Evolutionary conservation across 192 early-diverging fungal genomes (phyloP), one percentile per base, ranked within the genome.

Genomic region (Funneliformis mosseae): DNA sequence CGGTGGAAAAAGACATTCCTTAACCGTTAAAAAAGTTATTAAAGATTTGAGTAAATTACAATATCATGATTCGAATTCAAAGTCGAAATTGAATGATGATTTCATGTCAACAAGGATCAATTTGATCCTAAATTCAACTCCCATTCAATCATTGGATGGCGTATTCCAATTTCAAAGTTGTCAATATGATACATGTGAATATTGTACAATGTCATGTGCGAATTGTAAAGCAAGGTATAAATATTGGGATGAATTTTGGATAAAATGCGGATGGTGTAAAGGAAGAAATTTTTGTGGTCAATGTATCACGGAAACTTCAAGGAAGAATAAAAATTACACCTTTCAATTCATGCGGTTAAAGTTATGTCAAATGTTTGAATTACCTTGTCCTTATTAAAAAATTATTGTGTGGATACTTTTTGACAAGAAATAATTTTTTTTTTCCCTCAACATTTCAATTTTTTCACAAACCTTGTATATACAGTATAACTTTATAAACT

Each of bases 161-260:
- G 18, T 74, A 16, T 74, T 74, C 38, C 45, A 74, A 33, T 38
- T 74, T 59, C 23, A 16, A 33, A 14, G 6, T 27, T 74, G 73
- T 27, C 12, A 46, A 16, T 3, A 38, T 74, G 21, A 27, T 25
- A 50, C 10, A 11, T 74, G 73, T 21, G 45, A 50, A 59, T 25
- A 2, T 12, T 74, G 73, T 50, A 74, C 73, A n/a, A 21, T 55
- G 14, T 28, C n/a, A 33, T 74, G 73, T 74, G 46, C 11, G 5
- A 4, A 5, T 50, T 74, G 73, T 50, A 45, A 25, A 28, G 27
- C 28, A 33, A 74, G 55, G 55, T 74, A 74, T 50, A 74, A 74
- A 59, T 74, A 74, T 74, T 74, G 73, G 73, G 73, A 74, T 59
- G 27, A 59, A 59, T 50, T 74, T 50, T 74, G 73, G 73, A 74